These are phyloP conservation scores for Coelastrella sp. DNA, from an alignment of 139 green algal genomes.

Conservation along the genomic window DNA sequence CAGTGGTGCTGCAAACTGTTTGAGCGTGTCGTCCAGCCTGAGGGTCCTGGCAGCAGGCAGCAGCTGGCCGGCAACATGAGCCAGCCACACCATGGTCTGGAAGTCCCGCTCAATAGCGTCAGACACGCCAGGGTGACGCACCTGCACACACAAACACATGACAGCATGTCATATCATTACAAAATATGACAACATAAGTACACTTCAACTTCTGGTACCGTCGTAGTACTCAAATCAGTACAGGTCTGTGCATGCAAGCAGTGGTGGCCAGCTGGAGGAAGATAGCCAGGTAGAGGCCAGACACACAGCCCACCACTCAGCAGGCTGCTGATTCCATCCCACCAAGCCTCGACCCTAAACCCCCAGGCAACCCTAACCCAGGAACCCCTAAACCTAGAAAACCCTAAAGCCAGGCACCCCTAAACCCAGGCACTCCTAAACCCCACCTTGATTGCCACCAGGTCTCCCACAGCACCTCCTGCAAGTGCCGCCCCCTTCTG, in stretches of 20 bases:
- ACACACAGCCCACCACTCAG: too few species aligned
- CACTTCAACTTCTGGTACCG: not conserved
- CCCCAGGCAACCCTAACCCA: too few species aligned
- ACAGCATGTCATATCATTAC: not conserved
- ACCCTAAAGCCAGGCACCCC: too few species aligned
- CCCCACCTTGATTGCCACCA: constrained; percentile 89
- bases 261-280: too few species aligned
- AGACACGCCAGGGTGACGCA: constrained; percentile 91
- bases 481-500: constrained; percentile 65
- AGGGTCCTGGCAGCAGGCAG: constrained; percentile 68
- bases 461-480: constrained; percentile 64
- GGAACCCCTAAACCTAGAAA: too few species aligned
- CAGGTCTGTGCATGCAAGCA: not conserved
- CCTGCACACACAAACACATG: constrained; percentile 50
- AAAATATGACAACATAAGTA: not conserved
- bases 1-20: constrained; percentile 97
- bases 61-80: constrained; percentile 64
- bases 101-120: constrained; percentile 94
- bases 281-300: too few species aligned
- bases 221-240: too few species aligned
- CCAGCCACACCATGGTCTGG: constrained; percentile 90
- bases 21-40: constrained; percentile 90
- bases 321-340: too few species aligned
- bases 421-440: too few species aligned
- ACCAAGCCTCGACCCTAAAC: too few species aligned